These are phyloP conservation scores for Haplosporangium gracile DNA, from an alignment of 192 early-diverging fungal genomes.

Conservation along the genomic window DNA sequence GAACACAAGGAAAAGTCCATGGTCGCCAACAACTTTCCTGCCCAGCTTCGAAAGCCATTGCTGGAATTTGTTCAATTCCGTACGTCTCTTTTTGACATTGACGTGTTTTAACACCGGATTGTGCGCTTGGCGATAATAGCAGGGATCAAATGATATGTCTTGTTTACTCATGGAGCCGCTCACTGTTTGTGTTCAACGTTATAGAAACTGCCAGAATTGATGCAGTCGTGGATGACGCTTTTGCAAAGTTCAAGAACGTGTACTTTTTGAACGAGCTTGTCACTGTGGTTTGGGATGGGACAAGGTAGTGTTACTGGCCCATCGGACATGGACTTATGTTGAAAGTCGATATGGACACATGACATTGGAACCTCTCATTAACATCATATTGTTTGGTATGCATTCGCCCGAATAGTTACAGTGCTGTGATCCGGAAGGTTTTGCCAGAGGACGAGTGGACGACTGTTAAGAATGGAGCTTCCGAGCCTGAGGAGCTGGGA, in stretches of 20 bases:
- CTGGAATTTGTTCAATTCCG: constrained; percentile 83
- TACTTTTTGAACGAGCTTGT: constrained; percentile 70
- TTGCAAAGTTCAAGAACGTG: constrained; percentile 67
- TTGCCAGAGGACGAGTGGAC: constrained; percentile 51
- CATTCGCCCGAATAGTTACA: constrained; percentile 48
- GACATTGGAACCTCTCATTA: background rate
- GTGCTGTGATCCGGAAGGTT: constrained; percentile 52
- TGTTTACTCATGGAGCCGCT: background rate
- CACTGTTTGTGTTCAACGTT: background rate
- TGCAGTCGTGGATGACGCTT: constrained; percentile 71
- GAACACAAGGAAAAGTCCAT: constrained; percentile 76
- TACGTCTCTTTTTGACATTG: constrained; percentile 54
- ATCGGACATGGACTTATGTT: background rate
- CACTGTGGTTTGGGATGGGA: constrained; percentile 60
- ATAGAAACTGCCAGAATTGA: constrained; percentile 70
- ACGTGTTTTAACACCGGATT: background rate
- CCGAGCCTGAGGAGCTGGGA: constrained; percentile 23
- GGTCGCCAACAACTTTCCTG: constrained; percentile 76
- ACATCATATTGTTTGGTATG: background rate
- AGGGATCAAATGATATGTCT: background rate
- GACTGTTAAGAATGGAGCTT: constrained; percentile 18
- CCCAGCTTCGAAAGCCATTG: constrained; percentile 70
- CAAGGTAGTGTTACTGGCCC: constrained; percentile 15
- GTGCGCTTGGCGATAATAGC: too few species aligned
- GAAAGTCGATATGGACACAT: background rate